Evolutionary conservation across 345 rosid genomes (phyloP), one percentile per base, ranked within the genome.

Genomic region (Heritiera littoralis): DNA sequence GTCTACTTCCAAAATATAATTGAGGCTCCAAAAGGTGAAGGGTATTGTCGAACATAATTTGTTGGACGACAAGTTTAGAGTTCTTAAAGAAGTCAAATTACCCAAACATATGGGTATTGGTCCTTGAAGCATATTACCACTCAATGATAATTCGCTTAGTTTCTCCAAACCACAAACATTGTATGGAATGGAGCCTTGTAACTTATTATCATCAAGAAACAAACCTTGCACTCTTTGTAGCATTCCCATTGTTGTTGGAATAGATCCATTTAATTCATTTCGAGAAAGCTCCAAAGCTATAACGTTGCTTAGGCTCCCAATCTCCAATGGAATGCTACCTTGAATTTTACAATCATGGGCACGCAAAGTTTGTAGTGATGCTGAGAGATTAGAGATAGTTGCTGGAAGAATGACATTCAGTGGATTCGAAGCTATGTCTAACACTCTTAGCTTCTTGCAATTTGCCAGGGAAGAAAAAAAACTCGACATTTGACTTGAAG

Each of bases 391-490:
- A 1, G 77, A 14, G 14, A 80, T 15, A 5, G 77, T 69, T 40
- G 10, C 52, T 13, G 76, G 83, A 48, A 80, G 70, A 5, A 40
- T 18, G 12, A 58, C 59, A 30, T 55, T 28, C 1, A 79, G 18
- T 6, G 82, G 40, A 83, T 56, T 79, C 0, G 1, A 6, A 1
- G 70, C 7, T 13, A 79, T 0, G 3, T 32, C 17, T 7, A 79
- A 9, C 0, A 0, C 0, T 54, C 11, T 28, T 6, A 83, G 58
- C 12, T 41, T 11, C 9, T 1, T 64, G 40, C 77, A 79, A 13
- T 69, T 75, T 12, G 59, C 6, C 81, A 78, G 78, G n/a, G 84
- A 82, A 17, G 64, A 74, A 41, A 79, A 17, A 45, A 83, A 65
- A 20, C 40, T 38, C n/a, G 51, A 72, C 9, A 2, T 35, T 7